These are phyloP conservation scores for Dendrobium nobile DNA, from an alignment of 106 monocot species.

Conservation along the genomic window DNA sequence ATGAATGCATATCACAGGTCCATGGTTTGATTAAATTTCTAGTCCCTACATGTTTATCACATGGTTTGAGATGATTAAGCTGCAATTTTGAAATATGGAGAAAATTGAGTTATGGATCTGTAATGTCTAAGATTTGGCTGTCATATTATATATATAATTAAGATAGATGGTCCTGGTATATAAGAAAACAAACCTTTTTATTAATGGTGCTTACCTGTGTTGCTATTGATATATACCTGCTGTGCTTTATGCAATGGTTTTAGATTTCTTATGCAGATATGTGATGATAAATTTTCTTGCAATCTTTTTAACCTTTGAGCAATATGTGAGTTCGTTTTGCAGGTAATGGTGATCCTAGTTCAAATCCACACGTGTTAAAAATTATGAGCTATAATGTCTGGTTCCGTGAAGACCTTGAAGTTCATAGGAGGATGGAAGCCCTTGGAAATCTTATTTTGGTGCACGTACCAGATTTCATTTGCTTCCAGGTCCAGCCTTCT, in stretches of 20 bases:
- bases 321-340: background rate
- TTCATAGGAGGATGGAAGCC: constrained; percentile 73
- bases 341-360: constrained; percentile 10
- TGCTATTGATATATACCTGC: background rate
- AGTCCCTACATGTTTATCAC: background rate
- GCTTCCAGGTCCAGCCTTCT: constrained; percentile 55
- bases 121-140: background rate
- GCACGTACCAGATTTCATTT: constrained; percentile 69
- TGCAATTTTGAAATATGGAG: background rate
- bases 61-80: background rate
- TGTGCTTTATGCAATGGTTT: background rate
- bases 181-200: background rate
- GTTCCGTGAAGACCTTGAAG: constrained; percentile 92
- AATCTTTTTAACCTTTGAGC: background rate
- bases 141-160: background rate
- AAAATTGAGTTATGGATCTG: background rate
- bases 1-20: too few relatives aligned
- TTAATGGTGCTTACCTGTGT: background rate
- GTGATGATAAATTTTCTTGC: background rate
- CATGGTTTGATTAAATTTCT: too few relatives aligned
- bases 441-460: constrained; percentile 65
- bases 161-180: background rate
- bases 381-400: constrained; percentile 90
- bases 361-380: constrained; percentile 20
- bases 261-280: background rate